Base-by-base conservation (phyloP, 306 rosid genomes). In the Elaeagnus macrophylla region DNA sequence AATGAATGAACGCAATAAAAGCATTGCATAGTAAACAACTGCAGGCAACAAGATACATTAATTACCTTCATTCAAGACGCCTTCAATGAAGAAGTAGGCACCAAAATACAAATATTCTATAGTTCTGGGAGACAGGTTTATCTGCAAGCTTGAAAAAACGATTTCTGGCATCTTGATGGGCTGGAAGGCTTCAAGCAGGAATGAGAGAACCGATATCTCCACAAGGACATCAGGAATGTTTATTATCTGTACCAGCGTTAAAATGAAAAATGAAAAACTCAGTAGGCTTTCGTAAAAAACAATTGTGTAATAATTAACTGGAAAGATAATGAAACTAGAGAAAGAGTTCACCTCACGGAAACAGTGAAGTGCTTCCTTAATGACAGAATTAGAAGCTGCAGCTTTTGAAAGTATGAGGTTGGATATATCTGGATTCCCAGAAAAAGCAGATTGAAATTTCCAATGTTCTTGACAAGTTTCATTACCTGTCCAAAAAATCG, bases 121-220 rank as follows among this genome's bases (percentile, higher is more conserved):
- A 14, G 66, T 57, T 62, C 78, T 70, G 25, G 70, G 74, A 7
- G 56, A 52, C 16, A 73, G 60, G 18, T 62, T 73, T 17, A 52
- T 39, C 47, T 55, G 59, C 56, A 67, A 14, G 47, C n/a, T 66
- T 45, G 62, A 65, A 40, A 57, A 53, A 51, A 67, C 50, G 47
- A 20, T 13, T 8, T 56, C 78, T 2, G 70, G 67, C 32, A 52
- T 61, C 56, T 57, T 48, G 53, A 38, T 32, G 40, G 70, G 73
- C 69, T 73, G 78, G 70, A 73, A 73, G 38, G 78, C 74, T 32
- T 62, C 74, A 47, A 73, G 78, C 53, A 73, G 65, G 37, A 40
- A 19, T 58, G 60, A 48, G 48, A 73, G 66, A 52, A 57, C 46
- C 41, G 54, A 14, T 47, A 62, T 62, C 41, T 73, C 65, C 48